These are phyloP conservation scores for Diversispora epigaea DNA, from an alignment of 192 early-diverging fungal species.

Conservation along the genomic window DNA sequence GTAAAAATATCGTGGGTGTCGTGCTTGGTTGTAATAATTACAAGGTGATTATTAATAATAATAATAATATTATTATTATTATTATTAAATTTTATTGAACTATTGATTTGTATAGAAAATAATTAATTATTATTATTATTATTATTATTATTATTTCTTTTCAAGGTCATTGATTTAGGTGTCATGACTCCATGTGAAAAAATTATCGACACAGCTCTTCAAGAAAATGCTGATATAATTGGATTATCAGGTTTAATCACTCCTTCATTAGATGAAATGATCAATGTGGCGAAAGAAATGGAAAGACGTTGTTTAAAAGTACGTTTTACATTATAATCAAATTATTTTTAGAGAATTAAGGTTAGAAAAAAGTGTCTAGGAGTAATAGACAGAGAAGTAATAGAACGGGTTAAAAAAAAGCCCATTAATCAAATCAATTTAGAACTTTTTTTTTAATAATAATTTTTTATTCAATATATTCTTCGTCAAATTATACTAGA, in stretches of 20 bases:
- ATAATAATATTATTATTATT: background rate
- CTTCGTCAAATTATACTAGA: conserved; percentile 34
- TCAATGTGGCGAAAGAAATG: conserved; percentile 91
- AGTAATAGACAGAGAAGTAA: no score
- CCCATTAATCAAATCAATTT: no score
- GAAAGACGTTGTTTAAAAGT: conserved; percentile 77
- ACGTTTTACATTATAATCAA: background rate
- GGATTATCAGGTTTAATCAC: conserved; percentile 95
- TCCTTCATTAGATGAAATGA: conserved; percentile 96
- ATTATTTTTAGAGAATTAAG: no score
- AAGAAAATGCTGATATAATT: conserved; percentile 88
- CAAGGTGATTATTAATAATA: conserved; percentile 32
- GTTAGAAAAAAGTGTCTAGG: no score
- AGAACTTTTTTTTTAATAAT: background rate
- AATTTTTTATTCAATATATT: conserved; percentile 2
- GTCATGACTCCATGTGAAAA: conserved; percentile 95
- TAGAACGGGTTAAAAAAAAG: background rate
- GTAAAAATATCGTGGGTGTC: conserved; percentile 97
- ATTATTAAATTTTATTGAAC: background rate
- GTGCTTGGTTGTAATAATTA: conserved; percentile 99
- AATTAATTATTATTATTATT: background rate
- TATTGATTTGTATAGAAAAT: background rate
- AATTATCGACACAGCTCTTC: conserved; percentile 84
- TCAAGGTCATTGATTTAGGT: conserved; percentile 81
- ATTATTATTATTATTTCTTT: background rate